Conservation (phyloP, 2,329 filamentous ascomycete genomes). For the Diaporthe sp. region DNA sequence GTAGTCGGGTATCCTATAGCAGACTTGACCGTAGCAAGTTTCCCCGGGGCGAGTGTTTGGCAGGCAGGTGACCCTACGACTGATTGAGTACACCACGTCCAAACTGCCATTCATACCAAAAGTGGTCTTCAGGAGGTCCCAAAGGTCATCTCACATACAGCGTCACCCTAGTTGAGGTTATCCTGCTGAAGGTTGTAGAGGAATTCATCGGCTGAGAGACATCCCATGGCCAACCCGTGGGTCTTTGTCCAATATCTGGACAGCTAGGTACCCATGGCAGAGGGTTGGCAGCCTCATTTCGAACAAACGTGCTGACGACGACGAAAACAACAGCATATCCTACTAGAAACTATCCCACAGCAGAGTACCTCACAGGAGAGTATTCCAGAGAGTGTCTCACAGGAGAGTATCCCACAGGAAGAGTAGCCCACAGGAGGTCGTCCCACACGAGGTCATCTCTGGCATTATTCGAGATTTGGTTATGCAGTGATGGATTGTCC, state of each 20-base stretch:
- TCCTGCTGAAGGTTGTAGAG: no score
- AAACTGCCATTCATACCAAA: no score
- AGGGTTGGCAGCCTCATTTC: not conserved
- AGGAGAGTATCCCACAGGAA: no score
- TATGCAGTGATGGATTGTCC: no score
- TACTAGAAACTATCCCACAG: not conserved
- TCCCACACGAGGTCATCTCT: not conserved
- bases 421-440: not conserved
- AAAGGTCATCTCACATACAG: not conserved
- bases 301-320: conserved; percentile 4
- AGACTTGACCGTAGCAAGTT: not conserved
- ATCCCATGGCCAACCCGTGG: no score
- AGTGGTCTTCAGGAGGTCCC: no score
- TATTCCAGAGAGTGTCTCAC: not conserved
- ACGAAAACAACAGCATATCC: not conserved
- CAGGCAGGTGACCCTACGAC: no score
- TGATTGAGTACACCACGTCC: not conserved
- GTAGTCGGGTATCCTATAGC: no score
- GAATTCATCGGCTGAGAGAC: no score
- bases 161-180: no score
- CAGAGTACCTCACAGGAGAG: not conserved
- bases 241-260: no score
- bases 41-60: not conserved
- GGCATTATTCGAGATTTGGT: no score
- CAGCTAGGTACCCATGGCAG: not conserved